Evolutionary conservation across 257 asterid species (phyloP).

Genomic region (Handroanthus guayacan): DNA sequence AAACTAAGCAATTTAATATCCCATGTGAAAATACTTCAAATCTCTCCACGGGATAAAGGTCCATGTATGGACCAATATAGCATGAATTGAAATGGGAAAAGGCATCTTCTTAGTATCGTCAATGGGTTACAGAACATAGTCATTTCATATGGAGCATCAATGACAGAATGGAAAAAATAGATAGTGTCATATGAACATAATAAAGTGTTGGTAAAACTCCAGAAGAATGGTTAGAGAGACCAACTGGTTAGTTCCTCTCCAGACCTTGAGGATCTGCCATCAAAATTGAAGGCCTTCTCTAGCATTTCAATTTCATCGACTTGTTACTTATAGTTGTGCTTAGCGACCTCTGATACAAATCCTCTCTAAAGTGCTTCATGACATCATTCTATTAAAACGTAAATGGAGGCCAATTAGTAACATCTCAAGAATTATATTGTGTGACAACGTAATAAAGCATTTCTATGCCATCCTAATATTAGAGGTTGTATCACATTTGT

Average conservation of each 20-base stretch:
- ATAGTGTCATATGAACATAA: constrained; percentile 40
- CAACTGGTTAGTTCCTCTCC: constrained; percentile 76
- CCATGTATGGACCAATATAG: too few relatives aligned
- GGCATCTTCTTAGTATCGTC: too few relatives aligned
- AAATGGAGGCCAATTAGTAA: constrained; percentile 27
- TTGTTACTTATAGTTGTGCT: constrained; percentile 96
- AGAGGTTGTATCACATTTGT: too few relatives aligned
- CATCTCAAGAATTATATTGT: constrained; percentile 10
- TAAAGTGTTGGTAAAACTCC: constrained; percentile 81
- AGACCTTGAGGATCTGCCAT: constrained; percentile 69
- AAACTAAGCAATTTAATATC: too few relatives aligned
- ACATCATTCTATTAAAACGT: constrained; percentile 73
- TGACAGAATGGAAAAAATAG: too few relatives aligned
- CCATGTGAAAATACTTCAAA: too few relatives aligned
- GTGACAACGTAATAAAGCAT: too few relatives aligned
- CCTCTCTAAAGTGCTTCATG: constrained; percentile 92
- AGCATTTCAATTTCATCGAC: constrained; percentile 99
- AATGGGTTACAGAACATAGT: too few relatives aligned
- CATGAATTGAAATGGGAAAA: too few relatives aligned
- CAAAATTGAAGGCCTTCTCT: constrained; percentile 63
- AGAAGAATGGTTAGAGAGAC: constrained; percentile 71
- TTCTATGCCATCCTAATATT: too few relatives aligned
- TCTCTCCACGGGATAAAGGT: too few relatives aligned
- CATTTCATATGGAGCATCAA: too few relatives aligned
- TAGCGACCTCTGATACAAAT: constrained; percentile 84